Evolutionary conservation across 106 monocot genomes (phyloP).

Genomic region (Dendrobium chrysotoxum): DNA sequence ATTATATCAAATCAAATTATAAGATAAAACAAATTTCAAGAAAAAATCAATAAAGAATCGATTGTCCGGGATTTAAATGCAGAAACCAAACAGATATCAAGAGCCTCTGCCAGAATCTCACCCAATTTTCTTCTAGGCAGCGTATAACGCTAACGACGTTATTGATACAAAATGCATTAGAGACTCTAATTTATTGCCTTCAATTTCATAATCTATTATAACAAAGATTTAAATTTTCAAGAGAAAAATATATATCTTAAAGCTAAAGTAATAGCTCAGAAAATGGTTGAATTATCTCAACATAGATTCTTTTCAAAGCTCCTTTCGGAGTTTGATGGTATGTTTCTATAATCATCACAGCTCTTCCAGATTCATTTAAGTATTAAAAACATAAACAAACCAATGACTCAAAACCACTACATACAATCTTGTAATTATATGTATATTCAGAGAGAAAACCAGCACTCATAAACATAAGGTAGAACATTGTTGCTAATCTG

Average conservation of each 20-base stretch:
- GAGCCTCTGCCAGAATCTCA: not conserved
- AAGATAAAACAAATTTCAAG: too few species aligned
- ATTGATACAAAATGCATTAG: not conserved
- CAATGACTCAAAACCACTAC: not conserved
- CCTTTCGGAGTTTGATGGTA: conserved; percentile 7
- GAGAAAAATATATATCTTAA: not conserved
- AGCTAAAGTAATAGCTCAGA: not conserved
- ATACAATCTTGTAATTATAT: not conserved
- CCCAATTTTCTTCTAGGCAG: not conserved
- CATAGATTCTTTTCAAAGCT: not conserved
- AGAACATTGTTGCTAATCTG: too few species aligned
- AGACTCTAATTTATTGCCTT: conserved; percentile 9
- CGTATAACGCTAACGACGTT: not conserved
- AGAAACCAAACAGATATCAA: not conserved
- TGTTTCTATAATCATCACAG: not conserved
- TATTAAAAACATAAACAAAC: not conserved
- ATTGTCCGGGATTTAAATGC: not conserved
- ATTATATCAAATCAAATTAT: too few species aligned
- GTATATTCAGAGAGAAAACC: not conserved
- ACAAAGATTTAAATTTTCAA: not conserved
- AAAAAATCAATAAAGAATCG: too few species aligned
- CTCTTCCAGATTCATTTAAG: not conserved
- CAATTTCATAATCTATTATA: not conserved
- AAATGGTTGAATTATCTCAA: conserved; percentile 4
- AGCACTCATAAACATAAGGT: not conserved